phyloP scores from a whole-genome alignment of 1,284 basidiomycete species.

The Cystobasidiaceae sp. region DNA sequence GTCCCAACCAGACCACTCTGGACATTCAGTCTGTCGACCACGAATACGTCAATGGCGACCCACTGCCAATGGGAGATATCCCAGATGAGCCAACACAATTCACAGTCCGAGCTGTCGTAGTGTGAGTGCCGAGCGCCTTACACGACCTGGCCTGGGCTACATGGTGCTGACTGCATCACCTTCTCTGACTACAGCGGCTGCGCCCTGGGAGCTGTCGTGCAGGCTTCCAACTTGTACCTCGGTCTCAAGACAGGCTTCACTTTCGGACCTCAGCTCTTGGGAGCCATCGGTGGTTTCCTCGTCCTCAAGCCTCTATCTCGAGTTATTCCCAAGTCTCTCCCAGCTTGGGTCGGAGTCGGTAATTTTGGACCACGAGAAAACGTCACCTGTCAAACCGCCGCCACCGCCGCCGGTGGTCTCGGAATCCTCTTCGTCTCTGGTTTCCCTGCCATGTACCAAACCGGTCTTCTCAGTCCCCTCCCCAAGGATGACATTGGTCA shows the following conservation, averaged over 20 bases:
- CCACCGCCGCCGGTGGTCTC: constrained; percentile 56
- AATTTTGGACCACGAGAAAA: constrained; percentile 66
- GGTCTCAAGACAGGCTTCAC: constrained; percentile 62
- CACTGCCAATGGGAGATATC: constrained; percentile 56
- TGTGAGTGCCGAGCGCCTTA: constrained; percentile 39
- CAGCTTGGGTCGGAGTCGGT: constrained; percentile 54
- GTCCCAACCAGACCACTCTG: constrained; percentile 18
- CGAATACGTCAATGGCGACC: constrained; percentile 39
- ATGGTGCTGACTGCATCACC: no score
- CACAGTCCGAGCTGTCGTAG: constrained; percentile 57
- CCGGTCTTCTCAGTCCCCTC: constrained; percentile 52
- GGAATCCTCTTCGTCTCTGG: constrained; percentile 62
- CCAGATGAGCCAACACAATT: constrained; percentile 56
- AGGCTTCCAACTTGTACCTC: constrained; percentile 63
- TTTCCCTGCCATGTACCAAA: constrained; percentile 62
- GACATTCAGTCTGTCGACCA: constrained; percentile 22
- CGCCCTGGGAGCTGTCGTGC: constrained; percentile 57
- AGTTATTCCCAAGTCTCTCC: constrained; percentile 48
- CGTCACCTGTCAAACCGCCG: constrained; percentile 57
- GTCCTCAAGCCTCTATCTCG: constrained; percentile 58
- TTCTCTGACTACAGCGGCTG: constrained; percentile 48
- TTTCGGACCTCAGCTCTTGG: constrained; percentile 61
- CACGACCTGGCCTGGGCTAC: no score
- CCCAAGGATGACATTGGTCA: constrained; percentile 55
- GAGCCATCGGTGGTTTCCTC: constrained; percentile 61